These are phyloP conservation scores for Annulohypoxylon truncatum DNA, from an alignment of 2,329 filamentous ascomycete species.

Conservation along the genomic window DNA sequence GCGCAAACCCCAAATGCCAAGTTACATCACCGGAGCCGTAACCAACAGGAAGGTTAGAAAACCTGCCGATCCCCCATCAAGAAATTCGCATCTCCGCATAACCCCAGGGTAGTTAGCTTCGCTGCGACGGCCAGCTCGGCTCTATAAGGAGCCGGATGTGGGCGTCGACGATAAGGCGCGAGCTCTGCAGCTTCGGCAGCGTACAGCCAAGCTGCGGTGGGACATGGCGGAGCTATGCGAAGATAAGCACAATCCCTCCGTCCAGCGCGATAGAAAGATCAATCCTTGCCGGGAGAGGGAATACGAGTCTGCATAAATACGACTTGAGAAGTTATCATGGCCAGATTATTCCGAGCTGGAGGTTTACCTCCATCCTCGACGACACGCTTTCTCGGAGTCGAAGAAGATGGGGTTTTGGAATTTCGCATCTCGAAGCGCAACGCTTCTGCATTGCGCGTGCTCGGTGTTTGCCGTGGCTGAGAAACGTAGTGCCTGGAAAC, in stretches of 20 bases:
- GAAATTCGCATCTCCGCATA: background rate
- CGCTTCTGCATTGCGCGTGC: constrained; percentile 10
- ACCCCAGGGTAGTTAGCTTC: background rate
- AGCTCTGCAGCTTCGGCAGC: constrained; percentile 11
- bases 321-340: background rate
- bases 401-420: constrained; percentile 27
- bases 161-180: constrained; percentile 16
- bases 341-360: background rate
- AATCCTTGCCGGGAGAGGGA: background rate
- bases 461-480: constrained; percentile 4
- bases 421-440: background rate
- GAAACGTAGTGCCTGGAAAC: constrained; percentile 36
- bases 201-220: background rate
- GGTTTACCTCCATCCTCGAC: background rate
- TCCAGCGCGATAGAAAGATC: background rate
- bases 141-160: constrained; percentile 8
- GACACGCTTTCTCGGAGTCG: background rate
- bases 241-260: constrained; percentile 21
- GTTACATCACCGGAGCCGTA: background rate
- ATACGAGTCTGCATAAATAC: background rate
- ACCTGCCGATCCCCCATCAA: constrained; percentile 13
- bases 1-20: constrained; percentile 3
- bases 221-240: constrained; percentile 11
- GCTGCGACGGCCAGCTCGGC: constrained; percentile 25
- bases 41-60: constrained; percentile 14